Conservation (phyloP, 2,329 filamentous ascomycete genomes). For the Alternaria sp. region DNA sequence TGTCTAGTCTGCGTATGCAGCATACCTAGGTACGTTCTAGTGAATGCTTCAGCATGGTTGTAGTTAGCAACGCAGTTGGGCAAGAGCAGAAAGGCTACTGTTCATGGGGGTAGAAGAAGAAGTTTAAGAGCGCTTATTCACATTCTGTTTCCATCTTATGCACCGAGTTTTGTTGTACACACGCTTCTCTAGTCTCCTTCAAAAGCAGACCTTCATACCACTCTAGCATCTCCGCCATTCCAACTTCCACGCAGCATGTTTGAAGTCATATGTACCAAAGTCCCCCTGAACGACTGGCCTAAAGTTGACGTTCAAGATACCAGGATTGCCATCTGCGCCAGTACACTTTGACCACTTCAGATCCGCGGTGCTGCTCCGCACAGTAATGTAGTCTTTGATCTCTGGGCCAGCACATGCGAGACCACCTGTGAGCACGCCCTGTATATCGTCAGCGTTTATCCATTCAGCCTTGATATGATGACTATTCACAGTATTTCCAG, state of each 20-base stretch:
- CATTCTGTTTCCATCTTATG: neutral
- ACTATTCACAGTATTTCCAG: conserved; percentile 34
- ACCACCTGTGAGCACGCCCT: conserved; percentile 27
- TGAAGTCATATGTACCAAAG: conserved; percentile 35
- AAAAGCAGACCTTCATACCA: neutral
- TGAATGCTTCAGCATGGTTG: neutral
- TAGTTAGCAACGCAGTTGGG: neutral
- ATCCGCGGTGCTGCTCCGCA: conserved; percentile 27
- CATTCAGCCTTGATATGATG: neutral
- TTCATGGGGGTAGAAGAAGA: neutral
- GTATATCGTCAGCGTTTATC: neutral
- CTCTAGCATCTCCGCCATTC: conserved; percentile 38
- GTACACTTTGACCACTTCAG: conserved; percentile 41
- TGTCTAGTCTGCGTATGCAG: neutral
- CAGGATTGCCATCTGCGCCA: conserved; percentile 30
- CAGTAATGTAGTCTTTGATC: conserved; percentile 34
- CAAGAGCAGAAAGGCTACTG: neutral
- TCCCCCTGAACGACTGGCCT: conserved; percentile 37
- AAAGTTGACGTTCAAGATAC: conserved; percentile 42
- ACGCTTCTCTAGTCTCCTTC: neutral
- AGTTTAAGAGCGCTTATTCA: neutral
- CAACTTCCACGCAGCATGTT: conserved; percentile 34
- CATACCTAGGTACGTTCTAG: neutral
- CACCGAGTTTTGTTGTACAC: neutral
- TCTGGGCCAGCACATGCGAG: conserved; percentile 33